Conservation (phyloP, 176 grass and related monocot genomes). For the Canna indica region DNA sequence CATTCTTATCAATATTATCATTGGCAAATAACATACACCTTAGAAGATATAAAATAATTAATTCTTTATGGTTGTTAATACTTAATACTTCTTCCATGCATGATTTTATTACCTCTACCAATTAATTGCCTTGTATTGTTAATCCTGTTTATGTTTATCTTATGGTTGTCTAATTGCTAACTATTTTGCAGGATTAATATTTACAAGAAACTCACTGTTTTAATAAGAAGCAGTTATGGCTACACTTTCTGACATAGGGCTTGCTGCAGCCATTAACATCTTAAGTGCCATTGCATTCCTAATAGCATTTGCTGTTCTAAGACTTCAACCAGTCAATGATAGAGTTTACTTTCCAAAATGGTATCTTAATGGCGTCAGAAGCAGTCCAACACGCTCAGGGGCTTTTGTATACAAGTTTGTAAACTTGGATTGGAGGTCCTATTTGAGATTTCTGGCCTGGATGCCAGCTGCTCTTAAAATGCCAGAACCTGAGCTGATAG, state of each 20-base stretch:
- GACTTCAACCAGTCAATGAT: slow-evolving; percentile 11
- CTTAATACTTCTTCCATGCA: no score
- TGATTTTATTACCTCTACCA: not conserved
- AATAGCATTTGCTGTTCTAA: slow-evolving; percentile 8
- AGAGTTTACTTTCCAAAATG: slow-evolving; percentile 17
- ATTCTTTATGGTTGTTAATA: no score
- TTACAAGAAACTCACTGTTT: not conserved
- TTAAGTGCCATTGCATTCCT: not conserved
- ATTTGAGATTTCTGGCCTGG: slow-evolving; percentile 14
- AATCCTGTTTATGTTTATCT: not conserved
- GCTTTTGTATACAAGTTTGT: slow-evolving; percentile 1
- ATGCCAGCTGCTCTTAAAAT: slow-evolving; percentile 15
- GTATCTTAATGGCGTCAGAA: slow-evolving; percentile 12
- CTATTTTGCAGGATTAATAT: not conserved
- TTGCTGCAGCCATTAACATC: slow-evolving; percentile 13
- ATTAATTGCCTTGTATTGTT: not conserved
- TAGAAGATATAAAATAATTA: no score
- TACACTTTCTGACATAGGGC: slow-evolving; percentile 6
- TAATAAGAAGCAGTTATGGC: not conserved
- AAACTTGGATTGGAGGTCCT: slow-evolving; percentile 8
- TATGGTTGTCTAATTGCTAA: not conserved
- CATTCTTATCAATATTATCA: no score
- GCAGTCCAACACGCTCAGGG: not conserved
- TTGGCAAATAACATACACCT: no score
- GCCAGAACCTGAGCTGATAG: slow-evolving; percentile 16